A percentile compares a stretch with the other conserved stretches of the same genome.
phyloP scores from a whole-genome alignment of 805 yeast genomes.

The Starmerella tilneyi region DNA sequence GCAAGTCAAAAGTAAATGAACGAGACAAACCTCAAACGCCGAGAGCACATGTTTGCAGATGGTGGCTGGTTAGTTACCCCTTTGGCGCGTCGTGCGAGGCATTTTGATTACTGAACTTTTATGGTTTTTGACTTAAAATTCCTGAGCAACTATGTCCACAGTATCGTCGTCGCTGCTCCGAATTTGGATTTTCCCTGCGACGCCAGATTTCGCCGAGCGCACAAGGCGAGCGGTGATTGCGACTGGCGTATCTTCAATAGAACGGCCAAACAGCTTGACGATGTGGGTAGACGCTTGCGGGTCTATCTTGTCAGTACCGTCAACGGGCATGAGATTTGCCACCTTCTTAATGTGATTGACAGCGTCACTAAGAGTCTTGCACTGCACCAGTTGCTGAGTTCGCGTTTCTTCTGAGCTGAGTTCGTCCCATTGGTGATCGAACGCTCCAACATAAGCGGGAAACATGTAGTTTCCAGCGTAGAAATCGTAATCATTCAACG shows the following conservation, averaged over 20 bases:
- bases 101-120: neutral
- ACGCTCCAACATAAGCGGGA: constrained; percentile 65
- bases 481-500: constrained; percentile 67
- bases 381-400: constrained; percentile 53
- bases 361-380: constrained; percentile 42
- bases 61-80: too few relatives aligned
- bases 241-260: constrained; percentile 40
- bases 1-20: too few relatives aligned
- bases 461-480: constrained; percentile 70
- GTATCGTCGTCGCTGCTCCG: constrained; percentile 38
- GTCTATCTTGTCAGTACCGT: constrained; percentile 57
- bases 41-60: too few relatives aligned
- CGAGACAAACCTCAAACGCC: too few relatives aligned
- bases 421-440: constrained; percentile 31
- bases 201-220: constrained; percentile 36
- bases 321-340: constrained; percentile 62
- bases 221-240: constrained; percentile 38
- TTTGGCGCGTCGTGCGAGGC: too few relatives aligned
- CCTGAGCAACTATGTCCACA: constrained; percentile 41
- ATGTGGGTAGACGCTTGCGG: constrained; percentile 47
- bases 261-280: constrained; percentile 45
- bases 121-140: constrained; percentile 25
- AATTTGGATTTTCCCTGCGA: constrained; percentile 38
- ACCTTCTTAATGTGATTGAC: constrained; percentile 43
- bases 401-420: constrained; percentile 50